A percentile compares a stretch with the other conserved stretches of the same genome.
phyloP scores from a whole-genome alignment of 2,329 filamentous ascomycete genomes.

The Shiraia bambusicola region DNA sequence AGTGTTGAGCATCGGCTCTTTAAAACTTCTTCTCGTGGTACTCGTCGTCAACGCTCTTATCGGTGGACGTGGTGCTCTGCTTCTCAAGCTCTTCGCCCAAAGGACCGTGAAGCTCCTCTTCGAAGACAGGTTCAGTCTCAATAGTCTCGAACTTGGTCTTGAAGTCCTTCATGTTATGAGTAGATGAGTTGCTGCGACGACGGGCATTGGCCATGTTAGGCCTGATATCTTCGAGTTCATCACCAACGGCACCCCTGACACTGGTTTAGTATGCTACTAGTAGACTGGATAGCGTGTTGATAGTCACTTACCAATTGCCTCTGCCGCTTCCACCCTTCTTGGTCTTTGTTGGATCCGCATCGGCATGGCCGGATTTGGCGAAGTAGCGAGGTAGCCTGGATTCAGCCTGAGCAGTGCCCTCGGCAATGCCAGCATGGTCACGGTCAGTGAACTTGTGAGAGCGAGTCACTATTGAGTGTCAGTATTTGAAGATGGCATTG shows the following conservation, averaged over 20 bases:
- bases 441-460: slow-evolving; percentile 95
- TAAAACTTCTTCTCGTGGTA: slow-evolving; percentile 51
- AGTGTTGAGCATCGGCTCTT: slow-evolving; percentile 10
- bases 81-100: slow-evolving; percentile 58
- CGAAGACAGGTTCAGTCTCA: slow-evolving; percentile 88
- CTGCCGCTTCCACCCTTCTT: slow-evolving; percentile 96
- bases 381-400: slow-evolving; percentile 90
- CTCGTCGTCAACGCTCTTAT: slow-evolving; percentile 60
- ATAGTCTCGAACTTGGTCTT: slow-evolving; percentile 96
- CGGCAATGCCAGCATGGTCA: slow-evolving; percentile 77
- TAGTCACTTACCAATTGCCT: slow-evolving; percentile 80
- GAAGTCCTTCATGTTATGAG: slow-evolving; percentile 71
- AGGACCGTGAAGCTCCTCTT: slow-evolving; percentile 78
- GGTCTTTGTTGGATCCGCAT: slow-evolving; percentile 83
- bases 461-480: slow-evolving; percentile 75
- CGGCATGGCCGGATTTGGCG: slow-evolving; percentile 79
- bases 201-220: slow-evolving; percentile 85
- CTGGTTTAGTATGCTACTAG: slow-evolving; percentile 17
- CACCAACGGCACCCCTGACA: slow-evolving; percentile 75
- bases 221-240: slow-evolving; percentile 79
- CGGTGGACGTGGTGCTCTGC: slow-evolving; percentile 54
- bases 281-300: slow-evolving; percentile 1
- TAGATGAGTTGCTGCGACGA: slow-evolving; percentile 89
- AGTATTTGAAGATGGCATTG: slow-evolving; percentile 2
- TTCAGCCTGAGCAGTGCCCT: slow-evolving; percentile 68